A percentile compares a stretch with the other conserved stretches of the same genome.
Conservation (phyloP, 78 protist genomes). For the Monocercomonoides exilis region DNA sequence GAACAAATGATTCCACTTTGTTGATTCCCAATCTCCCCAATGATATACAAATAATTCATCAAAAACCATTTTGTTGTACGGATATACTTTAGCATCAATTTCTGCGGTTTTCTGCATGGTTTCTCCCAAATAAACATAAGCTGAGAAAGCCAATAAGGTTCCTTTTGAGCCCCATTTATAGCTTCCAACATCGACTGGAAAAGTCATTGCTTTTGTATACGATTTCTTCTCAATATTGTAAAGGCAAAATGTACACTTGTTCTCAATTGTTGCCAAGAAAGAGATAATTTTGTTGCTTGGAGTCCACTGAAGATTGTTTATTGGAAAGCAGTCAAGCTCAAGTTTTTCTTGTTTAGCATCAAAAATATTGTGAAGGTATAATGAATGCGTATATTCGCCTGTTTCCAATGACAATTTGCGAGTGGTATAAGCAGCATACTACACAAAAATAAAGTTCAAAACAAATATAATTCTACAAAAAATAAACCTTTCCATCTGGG, state of each 20-base stretch:
- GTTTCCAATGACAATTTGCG: not conserved
- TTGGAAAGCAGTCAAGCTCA: not conserved
- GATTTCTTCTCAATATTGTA: not conserved
- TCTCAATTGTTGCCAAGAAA: not conserved
- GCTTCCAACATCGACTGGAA: not conserved
- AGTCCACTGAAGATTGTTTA: not conserved
- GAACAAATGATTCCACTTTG: not conserved
- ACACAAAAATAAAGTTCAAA: not conserved
- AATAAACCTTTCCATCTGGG: not conserved
- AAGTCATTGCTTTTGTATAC: not conserved
- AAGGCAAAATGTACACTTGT: not conserved
- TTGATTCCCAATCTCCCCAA: not conserved
- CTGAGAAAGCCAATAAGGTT: not conserved
- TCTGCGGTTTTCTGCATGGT: not conserved
- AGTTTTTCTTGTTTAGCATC: not conserved
- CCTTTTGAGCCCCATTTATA: not conserved
- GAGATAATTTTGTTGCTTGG: not conserved
- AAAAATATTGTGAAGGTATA: not conserved
- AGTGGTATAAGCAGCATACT: not conserved
- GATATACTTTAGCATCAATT: not conserved
- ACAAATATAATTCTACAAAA: not conserved
- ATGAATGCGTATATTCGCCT: not conserved
- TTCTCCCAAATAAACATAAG: not conserved
- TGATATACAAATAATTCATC: not conserved
- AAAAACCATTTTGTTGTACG: not conserved